Evolutionary conservation across 2,329 filamentous ascomycete species (phyloP).

Genomic region (Neofusicoccum sp.): DNA sequence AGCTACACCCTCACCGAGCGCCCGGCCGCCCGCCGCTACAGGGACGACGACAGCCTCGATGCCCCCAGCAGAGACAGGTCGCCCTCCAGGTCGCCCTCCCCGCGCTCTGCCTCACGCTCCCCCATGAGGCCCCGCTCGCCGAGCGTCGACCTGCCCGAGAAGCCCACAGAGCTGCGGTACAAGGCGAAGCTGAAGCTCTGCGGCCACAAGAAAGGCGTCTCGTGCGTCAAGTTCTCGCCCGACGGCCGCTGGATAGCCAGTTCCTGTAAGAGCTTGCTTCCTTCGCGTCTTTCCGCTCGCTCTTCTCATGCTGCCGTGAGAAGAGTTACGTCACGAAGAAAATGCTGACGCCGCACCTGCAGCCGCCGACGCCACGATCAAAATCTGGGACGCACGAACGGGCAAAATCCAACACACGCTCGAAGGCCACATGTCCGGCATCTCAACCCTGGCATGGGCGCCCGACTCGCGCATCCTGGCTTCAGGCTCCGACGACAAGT

Average conservation of each 20-base stretch:
- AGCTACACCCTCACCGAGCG: constrained; percentile 37
- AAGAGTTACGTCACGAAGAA: not conserved
- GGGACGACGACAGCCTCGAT: constrained; percentile 27
- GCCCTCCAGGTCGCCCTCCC: constrained; percentile 2
- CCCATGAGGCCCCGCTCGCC: constrained; percentile 25
- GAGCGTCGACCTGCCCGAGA: constrained; percentile 14
- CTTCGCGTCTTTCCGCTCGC: not conserved
- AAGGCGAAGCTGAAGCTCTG: constrained; percentile 69
- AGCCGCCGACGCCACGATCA: constrained; percentile 85
- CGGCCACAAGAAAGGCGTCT: constrained; percentile 78
- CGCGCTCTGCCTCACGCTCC: constrained; percentile 25
- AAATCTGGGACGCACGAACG: constrained; percentile 82
- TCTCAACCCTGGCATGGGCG: constrained; percentile 92
- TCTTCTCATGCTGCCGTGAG: not conserved
- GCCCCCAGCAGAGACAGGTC: constrained; percentile 2
- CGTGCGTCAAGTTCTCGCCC: constrained; percentile 87
- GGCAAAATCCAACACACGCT: constrained; percentile 84
- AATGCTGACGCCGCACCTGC: constrained; percentile 18
- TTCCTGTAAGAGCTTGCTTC: constrained; percentile 57
- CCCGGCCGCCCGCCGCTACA: constrained; percentile 35
- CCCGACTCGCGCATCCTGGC: constrained; percentile 86
- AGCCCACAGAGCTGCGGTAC: constrained; percentile 67
- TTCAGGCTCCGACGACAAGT: constrained; percentile 93
- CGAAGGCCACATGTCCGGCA: constrained; percentile 88
- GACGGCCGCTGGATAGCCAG: constrained; percentile 89